phyloP scores from a whole-genome alignment of 2,329 filamentous ascomycete species.

The Podosphaera leucotricha region DNA sequence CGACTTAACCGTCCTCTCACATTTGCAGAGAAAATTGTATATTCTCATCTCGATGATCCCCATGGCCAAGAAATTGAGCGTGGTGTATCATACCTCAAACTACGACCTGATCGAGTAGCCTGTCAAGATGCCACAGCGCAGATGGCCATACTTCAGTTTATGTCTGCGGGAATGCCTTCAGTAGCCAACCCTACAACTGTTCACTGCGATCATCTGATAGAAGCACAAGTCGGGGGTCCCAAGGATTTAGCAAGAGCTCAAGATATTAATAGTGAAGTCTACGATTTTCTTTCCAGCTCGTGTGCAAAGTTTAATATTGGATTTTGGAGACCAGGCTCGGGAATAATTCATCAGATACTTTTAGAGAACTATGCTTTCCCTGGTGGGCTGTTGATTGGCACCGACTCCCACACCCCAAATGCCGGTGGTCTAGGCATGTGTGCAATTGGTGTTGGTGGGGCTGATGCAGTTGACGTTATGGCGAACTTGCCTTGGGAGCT shows the following conservation, averaged over 20 bases:
- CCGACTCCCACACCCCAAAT: conserved; percentile 94
- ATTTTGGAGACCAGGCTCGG: conserved; percentile 96
- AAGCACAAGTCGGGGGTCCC: conserved; percentile 76
- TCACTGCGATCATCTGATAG: conserved; percentile 98
- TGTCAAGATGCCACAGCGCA: conserved; percentile 99
- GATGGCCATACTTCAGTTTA: conserved; percentile 99
- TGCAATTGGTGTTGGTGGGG: conserved; percentile 88
- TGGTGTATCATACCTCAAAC: conserved; percentile 84
- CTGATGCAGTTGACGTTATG: conserved; percentile 88
- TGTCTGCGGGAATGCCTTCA: conserved; percentile 90
- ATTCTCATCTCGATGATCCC: conserved; percentile 95
- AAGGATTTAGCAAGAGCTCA: conserved; percentile 86
- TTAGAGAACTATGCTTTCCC: conserved; percentile 99
- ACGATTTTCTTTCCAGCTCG: conserved; percentile 81
- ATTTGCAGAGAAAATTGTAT: conserved; percentile 95
- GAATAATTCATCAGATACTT: conserved; percentile 98
- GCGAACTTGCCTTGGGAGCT: conserved; percentile 95
- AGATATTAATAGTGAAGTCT: conserved; percentile 96
- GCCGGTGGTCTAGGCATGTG: conserved; percentile 87
- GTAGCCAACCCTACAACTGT: conserved; percentile 90
- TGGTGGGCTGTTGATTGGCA: conserved; percentile 91
- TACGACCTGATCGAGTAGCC: conserved; percentile 90
- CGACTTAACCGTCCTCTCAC: conserved; percentile 85
- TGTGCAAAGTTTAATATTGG: conserved; percentile 99
- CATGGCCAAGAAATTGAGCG: conserved; percentile 92